Evolutionary conservation across 208 protist genomes (phyloP), one percentile per base, ranked within the genome.

Genomic region (Acanthamoeba triangularis): DNA sequence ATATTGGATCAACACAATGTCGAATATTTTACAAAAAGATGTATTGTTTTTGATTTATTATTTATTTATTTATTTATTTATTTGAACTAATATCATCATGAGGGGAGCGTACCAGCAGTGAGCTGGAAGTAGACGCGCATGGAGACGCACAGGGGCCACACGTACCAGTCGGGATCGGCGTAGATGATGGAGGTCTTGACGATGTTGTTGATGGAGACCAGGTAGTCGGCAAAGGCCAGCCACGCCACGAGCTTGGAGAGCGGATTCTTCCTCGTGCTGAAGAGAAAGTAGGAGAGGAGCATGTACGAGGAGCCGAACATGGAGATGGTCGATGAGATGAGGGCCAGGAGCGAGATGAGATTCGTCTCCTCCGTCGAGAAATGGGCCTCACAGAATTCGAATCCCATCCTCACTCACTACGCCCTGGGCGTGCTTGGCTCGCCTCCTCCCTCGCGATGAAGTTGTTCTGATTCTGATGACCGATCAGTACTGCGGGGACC

Each of bases 231-330:
- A 82, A 82, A 82, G 74, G 74, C 74, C 5, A 82, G 74, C 74
- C 74, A 82, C 18, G 74, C 74, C 14, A 82, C 74, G 18, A 82
- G 74, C 37, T 82, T 82, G 33, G 74, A 82, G 74, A 82, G 74
- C 23, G 74, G 74, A 35, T 82, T 82, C 74, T 82, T 82, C 20
- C 74, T 18, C 37, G 74, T 82, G 41, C 74, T 82, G 74, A 82
- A 82, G 37, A 82, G 74, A 37, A 82, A 82, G 74, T 82, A 82
- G 37, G 74, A 82, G 10, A 82, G 74, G 28, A 82, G 74, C 74
- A 82, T 82, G 37, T 82, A 82, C 13, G 35, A 49, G 8, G 74
- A 18, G 16, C 74, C 74, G 74, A 82, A 82, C 74, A 82, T 49
- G 35, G 74, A 82, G 74, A 82, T 82, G 3, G 41, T 35, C 37